Evolutionary conservation across 495 filamentous ascomycete genomes (phyloP).

Genomic region (Gamarada debralockiae): DNA sequence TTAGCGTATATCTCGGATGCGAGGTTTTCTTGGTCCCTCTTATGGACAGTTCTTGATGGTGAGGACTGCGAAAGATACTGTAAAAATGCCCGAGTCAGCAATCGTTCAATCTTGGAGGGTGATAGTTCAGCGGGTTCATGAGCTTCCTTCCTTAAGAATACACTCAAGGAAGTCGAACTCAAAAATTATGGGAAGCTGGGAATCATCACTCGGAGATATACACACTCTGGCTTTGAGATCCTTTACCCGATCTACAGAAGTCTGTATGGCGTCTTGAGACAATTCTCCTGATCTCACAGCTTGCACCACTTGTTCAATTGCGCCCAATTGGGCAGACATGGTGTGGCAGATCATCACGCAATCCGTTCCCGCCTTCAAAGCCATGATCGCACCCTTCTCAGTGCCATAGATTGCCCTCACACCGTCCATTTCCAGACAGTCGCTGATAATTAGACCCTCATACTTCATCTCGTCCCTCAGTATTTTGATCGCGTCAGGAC

Average conservation of each 20-base stretch:
- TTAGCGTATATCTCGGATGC: constrained; percentile 36
- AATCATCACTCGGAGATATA: too few species aligned
- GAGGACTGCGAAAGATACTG: constrained; percentile 31
- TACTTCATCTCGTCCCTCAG: constrained; percentile 81
- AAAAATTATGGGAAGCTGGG: too few species aligned
- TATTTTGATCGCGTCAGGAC: constrained; percentile 77
- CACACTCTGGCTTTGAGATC: too few species aligned
- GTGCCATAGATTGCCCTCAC: constrained; percentile 44
- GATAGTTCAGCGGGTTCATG: too few species aligned
- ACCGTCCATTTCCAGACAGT: constrained; percentile 86
- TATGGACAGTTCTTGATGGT: constrained; percentile 18
- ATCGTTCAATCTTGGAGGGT: too few species aligned
- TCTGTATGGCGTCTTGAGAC: constrained; percentile 27
- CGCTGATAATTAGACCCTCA: constrained; percentile 81
- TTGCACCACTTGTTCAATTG: constrained; percentile 37
- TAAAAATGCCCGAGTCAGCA: too few species aligned
- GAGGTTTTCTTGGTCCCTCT: constrained; percentile 2
- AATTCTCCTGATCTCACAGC: constrained; percentile 38
- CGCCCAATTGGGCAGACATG: constrained; percentile 39
- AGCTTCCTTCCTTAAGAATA: too few species aligned
- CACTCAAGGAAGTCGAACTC: too few species aligned
- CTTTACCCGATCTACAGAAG: constrained; percentile 35
- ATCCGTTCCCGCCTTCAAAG: constrained; percentile 44
- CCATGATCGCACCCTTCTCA: constrained; percentile 41
- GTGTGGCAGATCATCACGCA: constrained; percentile 51